A percentile compares a stretch with the other conserved stretches of the same genome.
phyloP scores from a whole-genome alignment of 2,329 filamentous ascomycete species.

The Arthrobotrys megalospora region DNA sequence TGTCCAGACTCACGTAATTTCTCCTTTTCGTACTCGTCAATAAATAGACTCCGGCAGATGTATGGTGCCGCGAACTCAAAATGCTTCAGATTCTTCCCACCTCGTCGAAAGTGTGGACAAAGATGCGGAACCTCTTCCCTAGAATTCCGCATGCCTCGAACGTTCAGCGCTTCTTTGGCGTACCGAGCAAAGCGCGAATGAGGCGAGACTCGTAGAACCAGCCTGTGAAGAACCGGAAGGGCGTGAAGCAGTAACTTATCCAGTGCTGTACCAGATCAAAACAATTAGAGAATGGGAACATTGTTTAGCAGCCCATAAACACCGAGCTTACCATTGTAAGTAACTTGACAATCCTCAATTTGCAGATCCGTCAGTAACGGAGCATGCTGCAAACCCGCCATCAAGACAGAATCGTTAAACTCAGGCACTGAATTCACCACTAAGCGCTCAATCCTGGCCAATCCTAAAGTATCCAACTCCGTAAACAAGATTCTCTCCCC shows the following conservation, averaged over 20 bases:
- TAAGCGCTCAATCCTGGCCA: slow-evolving; percentile 62
- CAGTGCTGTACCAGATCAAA: not conserved
- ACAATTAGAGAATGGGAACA: slow-evolving; percentile 8
- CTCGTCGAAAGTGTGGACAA: slow-evolving; percentile 62
- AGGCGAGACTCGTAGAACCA: slow-evolving; percentile 61
- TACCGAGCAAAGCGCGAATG: slow-evolving; percentile 61
- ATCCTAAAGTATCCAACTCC: slow-evolving; percentile 58
- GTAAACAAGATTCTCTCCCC: slow-evolving; percentile 48
- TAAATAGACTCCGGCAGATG: slow-evolving; percentile 63
- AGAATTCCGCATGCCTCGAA: slow-evolving; percentile 48
- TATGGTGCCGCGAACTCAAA: slow-evolving; percentile 62
- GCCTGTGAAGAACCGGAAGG: slow-evolving; percentile 61
- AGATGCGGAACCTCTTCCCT: slow-evolving; percentile 61
- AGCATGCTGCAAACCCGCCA: slow-evolving; percentile 62
- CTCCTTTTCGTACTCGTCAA: slow-evolving; percentile 61
- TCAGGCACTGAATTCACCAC: slow-evolving; percentile 62
- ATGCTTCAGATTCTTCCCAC: slow-evolving; percentile 62
- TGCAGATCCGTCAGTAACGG: slow-evolving; percentile 62
- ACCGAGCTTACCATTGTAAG: slow-evolving; percentile 58
- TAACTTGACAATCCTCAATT: slow-evolving; percentile 59
- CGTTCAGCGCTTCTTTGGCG: slow-evolving; percentile 56
- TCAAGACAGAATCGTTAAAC: slow-evolving; percentile 63
- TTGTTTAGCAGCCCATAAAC: not conserved
- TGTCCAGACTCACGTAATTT: slow-evolving; percentile 62
- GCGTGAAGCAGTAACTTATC: slow-evolving; percentile 60